Evolutionary conservation across 345 rosid genomes (phyloP), one percentile per base, ranked within the genome.

Genomic region (Salix caprea): DNA sequence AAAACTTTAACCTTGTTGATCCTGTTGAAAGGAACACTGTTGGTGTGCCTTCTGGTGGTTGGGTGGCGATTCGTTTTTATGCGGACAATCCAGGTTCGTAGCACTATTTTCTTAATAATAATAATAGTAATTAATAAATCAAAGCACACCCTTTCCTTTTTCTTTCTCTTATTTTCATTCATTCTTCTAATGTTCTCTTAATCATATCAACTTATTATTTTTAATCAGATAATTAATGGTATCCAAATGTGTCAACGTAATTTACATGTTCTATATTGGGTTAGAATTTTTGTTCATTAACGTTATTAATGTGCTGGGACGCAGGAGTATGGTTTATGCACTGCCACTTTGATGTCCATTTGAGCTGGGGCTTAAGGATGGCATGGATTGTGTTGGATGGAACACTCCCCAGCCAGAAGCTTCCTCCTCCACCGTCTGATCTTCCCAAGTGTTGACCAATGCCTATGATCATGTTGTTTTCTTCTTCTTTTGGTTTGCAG

Each of bases 41-140:
- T 44, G 88, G 80, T 39, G 90, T 94, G 36, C 95, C 97, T 0
- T 67, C 91, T 0, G 91, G 87, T 46, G 94, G 97, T 30, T 94
- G 97, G 97, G 87, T 86, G 1, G 95, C 92, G 0, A 83, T 90
- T 32, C 91, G 94, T 8, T 92, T 94, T 78, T 83, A 64, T 0
- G 94, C 95, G 0, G 94, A 91, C 71, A 92, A 91, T 70, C 97
- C 98, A 0, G 98, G 98, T 91, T 44, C 76, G 32, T 56, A 54
- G 24, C 46, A 15, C 15, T 4, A 46, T 46, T 46, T 12, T 34
- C 50, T 46, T 46, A 46, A 2, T 52, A 52, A 52, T 52, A 52
- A 18, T 12, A 40, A 0, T 52, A 6, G 19, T 6, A 52, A 18
- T 6, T 52, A 52, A 52, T 19, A 40, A 11, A 52, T 2, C 14